Evolutionary conservation across 495 filamentous ascomycete species (phyloP).

Genomic region (Penicillium paradoxum): DNA sequence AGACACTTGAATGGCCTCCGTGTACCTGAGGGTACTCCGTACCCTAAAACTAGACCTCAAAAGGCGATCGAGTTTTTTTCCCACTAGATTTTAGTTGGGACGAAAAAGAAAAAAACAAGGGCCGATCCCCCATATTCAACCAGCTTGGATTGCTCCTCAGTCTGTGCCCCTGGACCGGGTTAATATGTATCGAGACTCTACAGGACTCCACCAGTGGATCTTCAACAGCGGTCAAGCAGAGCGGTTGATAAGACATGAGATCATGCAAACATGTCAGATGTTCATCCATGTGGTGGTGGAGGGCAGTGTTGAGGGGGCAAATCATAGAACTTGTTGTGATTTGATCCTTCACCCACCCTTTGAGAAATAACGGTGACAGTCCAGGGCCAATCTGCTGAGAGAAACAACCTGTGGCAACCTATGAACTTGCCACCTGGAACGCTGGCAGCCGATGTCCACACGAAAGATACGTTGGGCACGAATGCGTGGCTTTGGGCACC

Average conservation of each 20-base stretch:
- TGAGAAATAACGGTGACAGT: background rate
- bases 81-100: slow-evolving; percentile 2
- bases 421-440: slow-evolving; percentile 21
- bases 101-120: slow-evolving; percentile 5
- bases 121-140: slow-evolving; percentile 15
- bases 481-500: slow-evolving; percentile 44
- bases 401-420: slow-evolving; percentile 11
- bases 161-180: slow-evolving; percentile 22
- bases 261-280: slow-evolving; percentile 3
- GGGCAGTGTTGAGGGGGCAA: background rate
- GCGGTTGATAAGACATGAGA: background rate
- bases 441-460: slow-evolving; percentile 6
- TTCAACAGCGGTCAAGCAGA: slow-evolving; percentile 10
- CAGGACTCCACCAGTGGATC: slow-evolving; percentile 12
- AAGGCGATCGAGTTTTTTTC: background rate
- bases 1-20: no score
- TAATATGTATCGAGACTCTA: slow-evolving; percentile 6
- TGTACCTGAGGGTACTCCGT: no score
- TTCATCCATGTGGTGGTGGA: background rate
- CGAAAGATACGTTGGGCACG: slow-evolving; percentile 35
- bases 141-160: slow-evolving; percentile 24
- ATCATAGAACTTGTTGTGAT: slow-evolving; percentile 1
- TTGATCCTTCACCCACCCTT: slow-evolving; percentile 5
- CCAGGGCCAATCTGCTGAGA: slow-evolving; percentile 14
- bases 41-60: background rate